phyloP scores from a whole-genome alignment of 441 rosid genomes.

The Raphanus hybrid region DNA sequence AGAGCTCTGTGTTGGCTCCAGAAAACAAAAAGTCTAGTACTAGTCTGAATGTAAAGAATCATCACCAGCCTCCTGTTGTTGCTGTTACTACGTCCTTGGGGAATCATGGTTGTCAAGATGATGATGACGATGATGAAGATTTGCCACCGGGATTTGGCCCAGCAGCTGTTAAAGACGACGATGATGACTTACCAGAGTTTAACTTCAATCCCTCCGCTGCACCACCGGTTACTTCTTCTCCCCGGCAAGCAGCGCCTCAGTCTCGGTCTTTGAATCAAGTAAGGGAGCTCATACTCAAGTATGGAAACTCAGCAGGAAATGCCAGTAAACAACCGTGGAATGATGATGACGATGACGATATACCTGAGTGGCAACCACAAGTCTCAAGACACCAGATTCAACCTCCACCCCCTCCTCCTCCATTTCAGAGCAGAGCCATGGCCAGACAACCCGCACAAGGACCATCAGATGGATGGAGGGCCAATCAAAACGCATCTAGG shows the following conservation, averaged over 20 bases:
- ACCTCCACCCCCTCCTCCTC: constrained; percentile 25
- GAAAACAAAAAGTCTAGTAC: constrained; percentile 55
- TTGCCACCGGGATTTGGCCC: constrained; percentile 95
- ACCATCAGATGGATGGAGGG: constrained; percentile 22
- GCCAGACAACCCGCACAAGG: constrained; percentile 8
- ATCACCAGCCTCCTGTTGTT: constrained; percentile 15
- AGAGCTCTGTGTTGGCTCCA: constrained; percentile 23
- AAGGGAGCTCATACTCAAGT: constrained; percentile 79
- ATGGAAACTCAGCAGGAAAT: constrained; percentile 62
- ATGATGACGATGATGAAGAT: constrained; percentile 56
- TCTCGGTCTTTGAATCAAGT: constrained; percentile 49
- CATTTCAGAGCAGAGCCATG: constrained; percentile 28
- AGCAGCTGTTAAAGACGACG: constrained; percentile 58
- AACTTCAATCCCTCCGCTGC: constrained; percentile 41
- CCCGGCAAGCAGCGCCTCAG: constrained; percentile 8
- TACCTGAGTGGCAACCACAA: constrained; percentile 7
- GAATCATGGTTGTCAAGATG: constrained; percentile 24
- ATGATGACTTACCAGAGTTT: constrained; percentile 80
- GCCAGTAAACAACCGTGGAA: constrained; percentile 54
- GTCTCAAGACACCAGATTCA: constrained; percentile 26
- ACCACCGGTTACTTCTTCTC: constrained; percentile 24
- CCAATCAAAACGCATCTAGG: constrained; percentile 15
- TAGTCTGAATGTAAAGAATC: constrained; percentile 5
- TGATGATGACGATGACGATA: constrained; percentile 55
- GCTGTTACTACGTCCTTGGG: constrained; percentile 20